These are phyloP conservation scores for Gliomastix tumulicola DNA, from an alignment of 2,329 filamentous ascomycete species.

Conservation along the genomic window DNA sequence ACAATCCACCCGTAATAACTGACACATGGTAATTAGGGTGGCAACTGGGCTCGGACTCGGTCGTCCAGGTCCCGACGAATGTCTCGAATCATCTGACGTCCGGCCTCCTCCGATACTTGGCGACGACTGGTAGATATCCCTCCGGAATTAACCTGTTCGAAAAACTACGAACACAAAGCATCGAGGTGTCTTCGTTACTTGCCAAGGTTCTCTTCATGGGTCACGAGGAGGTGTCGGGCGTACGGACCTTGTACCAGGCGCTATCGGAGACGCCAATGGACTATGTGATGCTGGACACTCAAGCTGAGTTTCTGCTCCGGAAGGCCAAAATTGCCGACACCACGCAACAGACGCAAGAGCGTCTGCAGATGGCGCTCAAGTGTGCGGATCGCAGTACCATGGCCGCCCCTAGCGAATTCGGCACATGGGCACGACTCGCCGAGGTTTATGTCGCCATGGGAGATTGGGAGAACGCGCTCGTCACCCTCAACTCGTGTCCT, in stretches of 20 bases:
- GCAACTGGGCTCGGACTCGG: constrained; percentile 92
- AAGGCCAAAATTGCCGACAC: constrained; percentile 60
- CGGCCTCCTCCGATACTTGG: constrained; percentile 90
- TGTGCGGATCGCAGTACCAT: constrained; percentile 93
- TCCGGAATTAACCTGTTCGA: constrained; percentile 98
- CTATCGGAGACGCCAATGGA: constrained; percentile 94
- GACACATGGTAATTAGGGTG: constrained; percentile 59
- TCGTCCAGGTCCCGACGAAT: constrained; percentile 94
- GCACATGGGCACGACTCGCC: constrained; percentile 88
- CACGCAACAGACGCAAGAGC: constrained; percentile 52
- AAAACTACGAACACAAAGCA: constrained; percentile 83
- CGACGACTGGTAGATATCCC: constrained; percentile 87
- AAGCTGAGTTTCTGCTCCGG: constrained; percentile 83
- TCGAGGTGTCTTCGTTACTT: constrained; percentile 88
- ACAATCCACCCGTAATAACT: too few relatives aligned
- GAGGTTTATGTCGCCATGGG: constrained; percentile 93
- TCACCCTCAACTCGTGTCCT: constrained; percentile 94
- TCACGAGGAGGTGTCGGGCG: constrained; percentile 94
- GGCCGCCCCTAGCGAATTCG: constrained; percentile 92
- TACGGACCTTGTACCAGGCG: constrained; percentile 79
- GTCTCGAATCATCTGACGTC: constrained; percentile 93
- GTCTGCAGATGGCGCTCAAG: constrained; percentile 79
- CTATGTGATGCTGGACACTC: constrained; percentile 90
- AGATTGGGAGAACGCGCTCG: constrained; percentile 91
- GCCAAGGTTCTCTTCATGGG: constrained; percentile 89